These are phyloP conservation scores for Kodamaea neixiangensis DNA, from an alignment of 805 yeast genomes.

Conservation along the genomic window DNA sequence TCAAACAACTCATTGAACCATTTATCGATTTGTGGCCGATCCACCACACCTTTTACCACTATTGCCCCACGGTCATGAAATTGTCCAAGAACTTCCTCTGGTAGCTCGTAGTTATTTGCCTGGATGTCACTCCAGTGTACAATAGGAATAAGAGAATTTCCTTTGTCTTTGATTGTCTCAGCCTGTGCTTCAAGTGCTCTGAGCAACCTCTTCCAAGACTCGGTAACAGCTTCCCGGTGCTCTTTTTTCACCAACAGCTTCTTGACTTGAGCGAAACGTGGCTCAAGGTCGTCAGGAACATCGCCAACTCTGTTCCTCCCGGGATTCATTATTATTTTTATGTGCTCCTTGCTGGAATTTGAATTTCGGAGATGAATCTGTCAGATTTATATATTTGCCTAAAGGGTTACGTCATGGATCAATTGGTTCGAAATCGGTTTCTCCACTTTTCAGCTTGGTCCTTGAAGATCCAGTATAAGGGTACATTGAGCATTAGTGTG, in stretches of 20 bases:
- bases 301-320: too few species aligned
- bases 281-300: background rate
- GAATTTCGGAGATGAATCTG: too few species aligned
- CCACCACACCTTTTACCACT: constrained; percentile 20
- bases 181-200: constrained; percentile 22
- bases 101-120: constrained; percentile 4
- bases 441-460: too few species aligned
- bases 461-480: too few species aligned
- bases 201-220: constrained; percentile 30
- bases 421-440: too few species aligned
- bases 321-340: too few species aligned
- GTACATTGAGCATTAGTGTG: too few species aligned
- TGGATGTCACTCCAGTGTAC: constrained; percentile 22
- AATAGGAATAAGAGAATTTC: constrained; percentile 24
- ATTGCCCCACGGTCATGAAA: constrained; percentile 19
- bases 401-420: too few species aligned
- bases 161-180: constrained; percentile 19
- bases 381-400: too few species aligned
- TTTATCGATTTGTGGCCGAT: constrained; percentile 15
- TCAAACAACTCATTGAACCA: constrained; percentile 19
- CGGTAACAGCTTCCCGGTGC: constrained; percentile 25
- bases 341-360: too few species aligned
- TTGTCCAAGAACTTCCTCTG: constrained; percentile 9
- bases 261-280: constrained; percentile 17
- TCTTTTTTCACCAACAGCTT: constrained; percentile 24